Base-by-base conservation (phyloP, 306 rosid genomes). In the Senna siamea region DNA sequence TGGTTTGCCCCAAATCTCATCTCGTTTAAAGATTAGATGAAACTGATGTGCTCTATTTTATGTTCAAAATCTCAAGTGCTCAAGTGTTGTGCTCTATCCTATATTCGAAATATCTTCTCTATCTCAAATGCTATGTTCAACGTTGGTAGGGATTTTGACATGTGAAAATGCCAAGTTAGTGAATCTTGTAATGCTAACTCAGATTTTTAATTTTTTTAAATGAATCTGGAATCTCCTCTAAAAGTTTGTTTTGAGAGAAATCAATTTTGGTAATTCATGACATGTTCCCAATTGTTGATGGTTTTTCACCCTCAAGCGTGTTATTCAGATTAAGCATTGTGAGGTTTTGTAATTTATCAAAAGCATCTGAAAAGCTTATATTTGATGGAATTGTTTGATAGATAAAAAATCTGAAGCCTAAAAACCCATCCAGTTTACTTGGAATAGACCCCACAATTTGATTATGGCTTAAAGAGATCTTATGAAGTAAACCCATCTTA, bases 181-280 rank as follows among this genome's bases (percentile, higher is more conserved):
- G n/a, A n/a, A n/a, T n/a, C n/a, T n/a, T n/a, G n/a, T n/a, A n/a
- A n/a, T n/a, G n/a, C n/a, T n/a, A 90, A 52, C 70, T 91, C 32
- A 93, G 88, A 41, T 88, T 85, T 61, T 83, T 72, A 23, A 94
- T 82, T 62, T 70, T 68, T 73, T 81, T 56, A n/a, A 91, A 60
- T n/a, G 97, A 89, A 50, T 73, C 85, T 15, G 97, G 94, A 44
- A 93, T 88, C 73, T 81, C 84, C 15, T 92, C 97, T 1, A 58
- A 69, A 35, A 93, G 75, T 11, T 79, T 87, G 30, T 93, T 93
- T 14, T 63, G 76, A 10, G 98, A 91, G n/a, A 93, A 76, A 82
- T 93, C 98, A 32, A 93, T 75, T 55, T 73, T 79, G 30, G 52
- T 73, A 61, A 93, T 68, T 57, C 83, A 86, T 18, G 98, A 85